Evolutionary conservation across 345 rosid species (phyloP).

Genomic region (Linum lewisii): DNA sequence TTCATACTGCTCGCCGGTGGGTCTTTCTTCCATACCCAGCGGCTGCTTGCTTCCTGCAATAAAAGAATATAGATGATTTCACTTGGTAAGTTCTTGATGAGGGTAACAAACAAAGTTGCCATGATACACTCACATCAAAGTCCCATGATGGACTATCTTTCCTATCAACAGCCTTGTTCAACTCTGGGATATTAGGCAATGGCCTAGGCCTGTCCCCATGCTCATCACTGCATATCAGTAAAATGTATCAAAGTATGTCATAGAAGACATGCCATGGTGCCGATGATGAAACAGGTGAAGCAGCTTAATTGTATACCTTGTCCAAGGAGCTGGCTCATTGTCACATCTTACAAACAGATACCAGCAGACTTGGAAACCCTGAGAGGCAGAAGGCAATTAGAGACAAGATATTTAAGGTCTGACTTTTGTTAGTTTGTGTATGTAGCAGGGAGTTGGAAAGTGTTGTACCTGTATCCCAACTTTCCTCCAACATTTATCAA

Average conservation of each 20-base stretch:
- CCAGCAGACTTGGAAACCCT: slow-evolving; percentile 65
- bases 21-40: no score
- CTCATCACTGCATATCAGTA: no score
- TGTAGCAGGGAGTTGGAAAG: slow-evolving; percentile 31
- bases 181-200: no score
- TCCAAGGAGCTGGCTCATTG: slow-evolving; percentile 71
- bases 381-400: not conserved
- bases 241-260: no score
- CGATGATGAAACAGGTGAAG: slow-evolving; percentile 20
- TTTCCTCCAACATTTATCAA: slow-evolving; percentile 66
- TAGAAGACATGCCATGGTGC: no score
- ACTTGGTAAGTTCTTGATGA: no score
- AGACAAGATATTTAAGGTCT: slow-evolving; percentile 4
- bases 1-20: slow-evolving; percentile 43
- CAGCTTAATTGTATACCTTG: slow-evolving; percentile 36
- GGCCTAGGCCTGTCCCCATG: no score
- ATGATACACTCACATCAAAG: slow-evolving; percentile 40
- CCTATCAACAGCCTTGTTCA: slow-evolving; percentile 45
- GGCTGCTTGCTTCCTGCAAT: no score
- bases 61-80: no score
- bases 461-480: no score
- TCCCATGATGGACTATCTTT: slow-evolving; percentile 63
- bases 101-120: no score
- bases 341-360: slow-evolving; percentile 82
- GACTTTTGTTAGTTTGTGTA: not conserved